These are phyloP conservation scores for Verticillium albo-atrum DNA, from an alignment of 2,329 filamentous ascomycete species.

Conservation along the genomic window DNA sequence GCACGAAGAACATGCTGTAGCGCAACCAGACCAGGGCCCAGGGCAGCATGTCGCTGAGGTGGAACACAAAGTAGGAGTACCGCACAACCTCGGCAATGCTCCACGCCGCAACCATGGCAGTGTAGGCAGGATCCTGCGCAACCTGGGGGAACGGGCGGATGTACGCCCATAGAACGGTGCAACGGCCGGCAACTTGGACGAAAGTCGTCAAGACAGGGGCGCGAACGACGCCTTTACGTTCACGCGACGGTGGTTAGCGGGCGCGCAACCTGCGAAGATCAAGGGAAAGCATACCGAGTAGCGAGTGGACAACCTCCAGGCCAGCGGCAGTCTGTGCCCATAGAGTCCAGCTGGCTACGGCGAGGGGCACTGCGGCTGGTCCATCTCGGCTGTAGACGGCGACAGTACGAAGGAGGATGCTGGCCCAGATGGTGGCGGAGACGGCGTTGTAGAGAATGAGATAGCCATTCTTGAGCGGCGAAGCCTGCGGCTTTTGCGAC, in stretches of 20 bases:
- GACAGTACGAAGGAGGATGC: slow-evolving; percentile 65
- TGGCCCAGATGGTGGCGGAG: slow-evolving; percentile 73
- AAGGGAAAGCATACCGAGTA: slow-evolving; percentile 56
- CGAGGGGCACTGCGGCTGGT: slow-evolving; percentile 53
- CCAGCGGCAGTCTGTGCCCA: slow-evolving; percentile 80
- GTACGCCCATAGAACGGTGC: slow-evolving; percentile 85
- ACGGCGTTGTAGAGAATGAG: slow-evolving; percentile 80
- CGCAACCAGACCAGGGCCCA: slow-evolving; percentile 69
- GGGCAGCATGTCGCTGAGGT: slow-evolving; percentile 61
- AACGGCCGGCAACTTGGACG: slow-evolving; percentile 84
- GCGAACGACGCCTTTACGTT: slow-evolving; percentile 66
- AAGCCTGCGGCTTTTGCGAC: slow-evolving; percentile 17
- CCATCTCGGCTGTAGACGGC: slow-evolving; percentile 46
- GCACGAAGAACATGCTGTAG: slow-evolving; percentile 87
- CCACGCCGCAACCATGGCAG: slow-evolving; percentile 82
- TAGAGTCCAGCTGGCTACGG: slow-evolving; percentile 62
- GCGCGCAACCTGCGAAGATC: neutral
- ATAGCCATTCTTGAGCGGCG: slow-evolving; percentile 57
- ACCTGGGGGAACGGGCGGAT: slow-evolving; percentile 68
- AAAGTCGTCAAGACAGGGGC: slow-evolving; percentile 78
- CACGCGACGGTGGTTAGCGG: neutral
- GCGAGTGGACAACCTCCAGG: slow-evolving; percentile 79
- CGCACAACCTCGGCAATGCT: slow-evolving; percentile 85
- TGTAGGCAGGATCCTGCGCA: slow-evolving; percentile 58
- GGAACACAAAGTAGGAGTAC: slow-evolving; percentile 84